Evolutionary conservation across 345 rosid species (phyloP).

Genomic region (Abelmoschus esculentus): DNA sequence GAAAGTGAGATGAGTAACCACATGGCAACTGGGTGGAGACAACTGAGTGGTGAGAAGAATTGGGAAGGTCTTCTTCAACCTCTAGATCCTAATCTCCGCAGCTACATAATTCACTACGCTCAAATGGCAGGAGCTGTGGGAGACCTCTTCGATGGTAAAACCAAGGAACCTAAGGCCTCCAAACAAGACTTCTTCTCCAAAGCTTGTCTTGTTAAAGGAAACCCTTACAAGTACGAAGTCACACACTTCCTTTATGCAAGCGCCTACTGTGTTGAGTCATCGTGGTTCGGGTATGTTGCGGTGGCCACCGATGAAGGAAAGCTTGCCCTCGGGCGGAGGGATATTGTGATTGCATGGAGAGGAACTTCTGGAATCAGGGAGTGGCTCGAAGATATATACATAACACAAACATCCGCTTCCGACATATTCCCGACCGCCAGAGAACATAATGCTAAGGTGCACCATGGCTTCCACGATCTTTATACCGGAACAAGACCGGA

Average conservation of each 20-base stretch:
- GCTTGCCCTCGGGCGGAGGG: constrained; percentile 34
- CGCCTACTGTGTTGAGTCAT: background rate
- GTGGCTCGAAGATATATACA: constrained; percentile 12
- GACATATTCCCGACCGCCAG: background rate
- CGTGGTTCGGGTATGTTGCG: constrained; percentile 28
- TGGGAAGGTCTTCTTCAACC: constrained; percentile 36
- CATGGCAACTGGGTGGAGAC: constrained; percentile 32
- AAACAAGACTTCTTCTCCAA: constrained; percentile 28
- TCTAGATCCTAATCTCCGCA: constrained; percentile 37
- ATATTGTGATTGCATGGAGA: constrained; percentile 43
- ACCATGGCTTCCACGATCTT: no score
- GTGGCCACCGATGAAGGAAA: constrained; percentile 43
- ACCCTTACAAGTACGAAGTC: constrained; percentile 34
- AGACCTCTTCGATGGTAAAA: constrained; percentile 16
- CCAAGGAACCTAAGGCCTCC: background rate
- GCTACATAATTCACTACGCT: constrained; percentile 36
- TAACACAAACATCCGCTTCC: background rate
- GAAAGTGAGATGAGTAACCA: background rate
- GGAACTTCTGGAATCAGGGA: constrained; percentile 19
- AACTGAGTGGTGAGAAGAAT: constrained; percentile 29
- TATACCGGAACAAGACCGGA: background rate
- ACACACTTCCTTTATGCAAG: constrained; percentile 34
- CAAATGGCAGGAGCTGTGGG: constrained; percentile 26
- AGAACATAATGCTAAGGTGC: no score
- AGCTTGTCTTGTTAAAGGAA: constrained; percentile 24